phyloP scores from a whole-genome alignment of 768 basidiomycete species.

The Rhodotorula kratochvilovae region DNA sequence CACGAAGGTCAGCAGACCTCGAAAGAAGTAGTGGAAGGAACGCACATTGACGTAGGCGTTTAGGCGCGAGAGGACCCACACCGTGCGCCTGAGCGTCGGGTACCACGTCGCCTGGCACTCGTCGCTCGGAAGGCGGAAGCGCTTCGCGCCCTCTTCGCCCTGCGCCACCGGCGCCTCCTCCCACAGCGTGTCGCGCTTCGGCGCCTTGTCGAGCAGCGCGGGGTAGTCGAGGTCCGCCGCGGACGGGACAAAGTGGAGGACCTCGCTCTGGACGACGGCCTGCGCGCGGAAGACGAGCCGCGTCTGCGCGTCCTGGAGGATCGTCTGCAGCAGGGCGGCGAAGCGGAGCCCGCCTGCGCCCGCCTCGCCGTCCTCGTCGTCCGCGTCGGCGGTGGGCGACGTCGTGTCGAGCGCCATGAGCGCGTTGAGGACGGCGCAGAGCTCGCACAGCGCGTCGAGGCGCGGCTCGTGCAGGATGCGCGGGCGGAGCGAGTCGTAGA shows the following conservation, averaged over 20 bases:
- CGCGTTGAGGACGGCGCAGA: slow-evolving; percentile 92
- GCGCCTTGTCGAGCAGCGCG: slow-evolving; percentile 60
- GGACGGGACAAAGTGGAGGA: slow-evolving; percentile 73
- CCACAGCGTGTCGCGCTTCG: slow-evolving; percentile 40
- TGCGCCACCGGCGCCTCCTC: neutral
- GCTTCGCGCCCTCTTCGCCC: slow-evolving; percentile 33
- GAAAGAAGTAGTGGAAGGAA: no score
- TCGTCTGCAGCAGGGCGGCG: slow-evolving; percentile 74
- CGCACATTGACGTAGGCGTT: slow-evolving; percentile 86
- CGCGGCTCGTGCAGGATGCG: slow-evolving; percentile 89
- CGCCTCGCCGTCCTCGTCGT: slow-evolving; percentile 1
- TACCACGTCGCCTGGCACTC: slow-evolving; percentile 84
- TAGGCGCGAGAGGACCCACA: slow-evolving; percentile 86
- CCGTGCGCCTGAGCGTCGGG: slow-evolving; percentile 76
- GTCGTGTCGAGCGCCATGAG: slow-evolving; percentile 67
- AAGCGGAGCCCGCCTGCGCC: slow-evolving; percentile 60
- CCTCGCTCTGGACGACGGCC: slow-evolving; percentile 79
- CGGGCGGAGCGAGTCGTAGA: slow-evolving; percentile 92
- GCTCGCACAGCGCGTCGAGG: slow-evolving; percentile 80
- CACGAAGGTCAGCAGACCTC: no score
- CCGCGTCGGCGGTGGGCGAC: slow-evolving; percentile 46
- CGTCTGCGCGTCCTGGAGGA: slow-evolving; percentile 93
- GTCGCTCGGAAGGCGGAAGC: slow-evolving; percentile 66
- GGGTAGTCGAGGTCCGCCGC: slow-evolving; percentile 81
- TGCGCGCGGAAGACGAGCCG: slow-evolving; percentile 93